Evolutionary conservation across 2,329 filamentous ascomycete genomes (phyloP).

Genomic region (Colletotrichum acutatum): DNA sequence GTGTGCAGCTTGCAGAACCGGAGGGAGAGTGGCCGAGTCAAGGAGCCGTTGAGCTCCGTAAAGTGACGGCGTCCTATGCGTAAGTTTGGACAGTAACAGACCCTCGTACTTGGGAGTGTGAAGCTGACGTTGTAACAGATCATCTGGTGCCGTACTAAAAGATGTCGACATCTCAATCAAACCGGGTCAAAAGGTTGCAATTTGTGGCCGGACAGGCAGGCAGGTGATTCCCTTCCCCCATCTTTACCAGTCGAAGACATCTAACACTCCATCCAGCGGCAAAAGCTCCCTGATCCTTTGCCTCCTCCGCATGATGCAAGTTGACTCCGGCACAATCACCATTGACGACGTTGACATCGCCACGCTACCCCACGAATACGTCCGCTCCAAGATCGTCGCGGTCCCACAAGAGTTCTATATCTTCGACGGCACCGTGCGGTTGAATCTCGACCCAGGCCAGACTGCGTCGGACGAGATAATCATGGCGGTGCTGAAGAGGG

Average conservation of each 20-base stretch:
- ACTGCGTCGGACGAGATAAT: constrained; percentile 52
- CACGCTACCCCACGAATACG: constrained; percentile 39
- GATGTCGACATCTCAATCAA: constrained; percentile 34
- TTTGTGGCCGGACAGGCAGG: constrained; percentile 41
- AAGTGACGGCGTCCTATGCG: constrained; percentile 25
- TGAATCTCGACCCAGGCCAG: constrained; percentile 58
- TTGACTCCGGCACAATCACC: constrained; percentile 52
- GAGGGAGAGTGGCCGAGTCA: constrained; percentile 2
- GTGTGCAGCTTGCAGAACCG: neutral
- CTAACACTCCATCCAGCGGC: constrained; percentile 47
- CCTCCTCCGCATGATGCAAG: constrained; percentile 59
- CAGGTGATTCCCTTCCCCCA: neutral
- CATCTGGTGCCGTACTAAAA: constrained; percentile 18
- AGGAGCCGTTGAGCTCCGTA: constrained; percentile 4
- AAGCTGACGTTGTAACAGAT: constrained; percentile 4
- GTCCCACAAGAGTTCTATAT: constrained; percentile 64
- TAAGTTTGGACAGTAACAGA: neutral
- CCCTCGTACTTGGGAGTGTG: accelerated
- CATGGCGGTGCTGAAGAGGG: constrained; percentile 54
- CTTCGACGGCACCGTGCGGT: constrained; percentile 56
- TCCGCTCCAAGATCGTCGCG: constrained; percentile 49
- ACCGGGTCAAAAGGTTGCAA: constrained; percentile 38
- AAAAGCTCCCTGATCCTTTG: constrained; percentile 52
- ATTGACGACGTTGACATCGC: constrained; percentile 56
- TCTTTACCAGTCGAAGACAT: too few species aligned